These are phyloP conservation scores for Lecanosticta acicola DNA, from an alignment of 2,329 filamentous ascomycete species.

Conservation along the genomic window DNA sequence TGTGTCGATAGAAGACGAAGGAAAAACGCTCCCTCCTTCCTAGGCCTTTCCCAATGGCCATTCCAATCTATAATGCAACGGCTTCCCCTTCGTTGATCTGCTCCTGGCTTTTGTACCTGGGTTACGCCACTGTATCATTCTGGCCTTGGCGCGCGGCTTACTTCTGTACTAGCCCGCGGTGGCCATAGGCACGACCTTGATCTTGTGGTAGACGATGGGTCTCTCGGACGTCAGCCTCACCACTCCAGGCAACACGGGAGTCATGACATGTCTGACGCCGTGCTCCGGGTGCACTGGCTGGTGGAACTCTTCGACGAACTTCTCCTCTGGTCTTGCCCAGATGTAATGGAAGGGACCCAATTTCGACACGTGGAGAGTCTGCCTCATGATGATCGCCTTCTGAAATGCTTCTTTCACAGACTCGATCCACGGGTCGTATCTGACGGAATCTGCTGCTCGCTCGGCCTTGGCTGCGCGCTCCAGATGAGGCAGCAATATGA, in stretches of 20 bases:
- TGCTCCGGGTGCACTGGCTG: neutral
- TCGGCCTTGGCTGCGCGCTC: neutral
- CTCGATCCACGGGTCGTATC: slow-evolving; percentile 1
- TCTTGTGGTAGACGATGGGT: neutral
- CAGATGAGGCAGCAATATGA: slow-evolving; percentile 2
- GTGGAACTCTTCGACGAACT: neutral
- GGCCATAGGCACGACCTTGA: neutral
- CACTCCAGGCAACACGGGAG: neutral
- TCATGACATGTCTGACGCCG: neutral
- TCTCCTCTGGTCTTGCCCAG: neutral
- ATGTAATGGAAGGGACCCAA: slow-evolving; percentile 4
- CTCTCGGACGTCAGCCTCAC: neutral
- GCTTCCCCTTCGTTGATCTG: too few relatives aligned
- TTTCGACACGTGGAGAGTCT: neutral
- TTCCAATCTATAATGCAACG: too few relatives aligned
- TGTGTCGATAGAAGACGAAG: too few relatives aligned
- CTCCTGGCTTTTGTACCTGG: too few relatives aligned
- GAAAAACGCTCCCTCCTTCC: too few relatives aligned
- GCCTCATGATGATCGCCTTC: slow-evolving; percentile 9
- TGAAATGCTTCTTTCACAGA: slow-evolving; percentile 7
- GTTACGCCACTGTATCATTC: too few relatives aligned
- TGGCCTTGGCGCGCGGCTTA: too few relatives aligned
- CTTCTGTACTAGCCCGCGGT: too few relatives aligned
- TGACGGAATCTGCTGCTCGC: neutral
- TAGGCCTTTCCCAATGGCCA: too few relatives aligned